Evolutionary conservation across 2,329 filamentous ascomycete species (phyloP), one percentile per base, ranked within the genome.

Genomic region (Alternaria hordeiaustralica): DNA sequence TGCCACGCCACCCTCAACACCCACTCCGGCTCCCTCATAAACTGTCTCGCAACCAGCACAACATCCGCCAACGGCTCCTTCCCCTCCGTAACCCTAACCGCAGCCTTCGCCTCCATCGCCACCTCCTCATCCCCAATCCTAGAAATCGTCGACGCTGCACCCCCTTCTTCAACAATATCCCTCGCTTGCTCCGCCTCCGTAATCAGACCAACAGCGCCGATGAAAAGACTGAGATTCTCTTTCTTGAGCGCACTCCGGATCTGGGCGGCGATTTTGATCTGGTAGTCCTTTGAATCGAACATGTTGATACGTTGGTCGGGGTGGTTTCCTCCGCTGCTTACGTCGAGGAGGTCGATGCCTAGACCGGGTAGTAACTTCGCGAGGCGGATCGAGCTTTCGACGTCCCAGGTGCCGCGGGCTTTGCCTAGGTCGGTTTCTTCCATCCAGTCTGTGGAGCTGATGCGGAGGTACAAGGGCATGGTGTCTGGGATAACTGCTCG

Each of bases 11-110:
- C 84, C 45, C 74, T 83, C 36, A 87, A 65, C 26, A 87, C 85
- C 85, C 85, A 87, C 66, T 86, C 85, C 0, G 85, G 84, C 74
- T 87, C 85, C 8, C 85, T 78, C 80, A 87, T 81, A 63, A 87
- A 87, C 65, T 87, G 85, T 46, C 85, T 79, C 1, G 82, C 85
- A 36, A 87, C 80, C n/a, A 87, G 67, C 23, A 87, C 78, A 0
- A 83, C 82, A 77, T 87, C 85, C 0, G 84, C 82, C 79, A 79
- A 75, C 0, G 75, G 74, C 49, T 76, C 74, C 3, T 69, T 66
- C 1, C 71, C 75, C 41, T 82, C 76, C 1, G 81, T 82, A 75
- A 82, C 77, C 15, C 62, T 56, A 11, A 78, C 64, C 1, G 75
- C 75, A 28, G 74, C 69, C 23, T 72, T 68, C 0, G 79, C 81